Percentiles rank a stretch among this genome's conserved stretches.
phyloP scores from a whole-genome alignment of 225 moss, liverwort and hornwort genomes.

The Physcomitrellopsis africana region DNA sequence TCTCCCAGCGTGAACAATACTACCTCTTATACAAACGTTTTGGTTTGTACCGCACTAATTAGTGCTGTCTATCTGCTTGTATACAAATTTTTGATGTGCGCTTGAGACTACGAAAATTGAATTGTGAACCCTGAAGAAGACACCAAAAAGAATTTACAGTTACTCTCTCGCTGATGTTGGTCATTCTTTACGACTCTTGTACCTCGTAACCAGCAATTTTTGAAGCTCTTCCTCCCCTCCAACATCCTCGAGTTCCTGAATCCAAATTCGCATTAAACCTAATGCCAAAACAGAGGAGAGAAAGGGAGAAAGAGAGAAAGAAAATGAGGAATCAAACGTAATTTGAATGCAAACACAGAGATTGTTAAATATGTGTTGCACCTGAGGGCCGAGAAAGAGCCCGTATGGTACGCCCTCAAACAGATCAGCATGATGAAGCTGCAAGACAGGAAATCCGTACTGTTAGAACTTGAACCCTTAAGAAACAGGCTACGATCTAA shows the following conservation, averaged over 20 bases:
- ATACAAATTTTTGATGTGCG: conserved; percentile 7
- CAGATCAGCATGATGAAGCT: conserved; percentile 91
- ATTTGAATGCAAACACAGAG: not conserved
- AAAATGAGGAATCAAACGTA: not conserved
- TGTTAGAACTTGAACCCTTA: not conserved
- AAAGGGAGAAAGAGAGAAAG: too few species aligned
- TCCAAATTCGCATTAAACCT: not conserved
- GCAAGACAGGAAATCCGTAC: conserved; percentile 8
- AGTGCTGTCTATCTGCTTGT: conserved; percentile 18
- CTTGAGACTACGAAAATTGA: conserved; percentile 16
- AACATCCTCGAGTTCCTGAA: conserved; percentile 48
- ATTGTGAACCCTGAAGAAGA: conserved; percentile 8
- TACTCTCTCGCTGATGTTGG: not conserved
- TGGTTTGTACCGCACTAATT: conserved; percentile 13
- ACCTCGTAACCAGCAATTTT: conserved; percentile 34
- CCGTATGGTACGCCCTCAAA: conserved; percentile 84
- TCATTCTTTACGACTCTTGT: conserved; percentile 37
- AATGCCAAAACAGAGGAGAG: not conserved
- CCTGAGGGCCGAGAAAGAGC: conserved; percentile 83
- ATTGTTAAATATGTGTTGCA: not conserved
- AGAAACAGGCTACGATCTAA: not conserved
- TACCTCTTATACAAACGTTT: conserved; percentile 7
- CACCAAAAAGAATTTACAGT: conserved; percentile 30
- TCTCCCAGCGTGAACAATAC: not conserved
- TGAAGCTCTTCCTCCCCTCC: conserved; percentile 55